phyloP scores from a whole-genome alignment of 768 basidiomycete species.

The Termitomyces sp. region DNA sequence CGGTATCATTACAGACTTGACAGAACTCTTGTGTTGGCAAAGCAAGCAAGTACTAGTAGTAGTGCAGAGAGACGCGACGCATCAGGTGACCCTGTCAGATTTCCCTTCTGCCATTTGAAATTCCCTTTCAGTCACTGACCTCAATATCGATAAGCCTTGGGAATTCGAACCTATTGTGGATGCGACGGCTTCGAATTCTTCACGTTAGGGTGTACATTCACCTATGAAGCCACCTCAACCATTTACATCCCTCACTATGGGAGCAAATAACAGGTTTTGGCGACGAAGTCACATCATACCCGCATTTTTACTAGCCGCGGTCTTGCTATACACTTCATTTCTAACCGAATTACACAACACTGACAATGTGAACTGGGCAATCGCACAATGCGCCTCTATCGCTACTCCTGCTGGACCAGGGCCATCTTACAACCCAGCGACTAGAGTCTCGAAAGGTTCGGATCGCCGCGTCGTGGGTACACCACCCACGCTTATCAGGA shows the following conservation, averaged over 20 bases:
- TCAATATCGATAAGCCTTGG: not conserved
- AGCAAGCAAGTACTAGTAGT: no score
- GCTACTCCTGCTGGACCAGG: conserved; percentile 15
- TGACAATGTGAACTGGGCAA: not conserved
- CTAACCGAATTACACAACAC: not conserved
- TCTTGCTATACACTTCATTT: not conserved
- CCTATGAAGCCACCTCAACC: conserved; percentile 9
- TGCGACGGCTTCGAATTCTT: not conserved
- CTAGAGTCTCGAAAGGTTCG: conserved; percentile 29
- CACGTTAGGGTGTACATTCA: not conserved
- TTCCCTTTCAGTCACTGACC: no score
- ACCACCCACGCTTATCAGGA: conserved; percentile 51
- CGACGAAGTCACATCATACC: not conserved
- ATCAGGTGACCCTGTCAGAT: not conserved
- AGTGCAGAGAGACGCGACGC: no score
- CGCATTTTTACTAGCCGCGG: not conserved
- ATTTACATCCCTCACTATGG: not conserved
- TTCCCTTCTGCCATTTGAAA: no score
- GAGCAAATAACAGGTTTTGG: not conserved
- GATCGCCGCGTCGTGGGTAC: conserved; percentile 61
- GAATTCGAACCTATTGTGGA: not conserved
- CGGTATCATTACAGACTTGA: no score
- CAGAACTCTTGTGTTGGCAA: no score
- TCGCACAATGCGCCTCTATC: conserved; percentile 15
- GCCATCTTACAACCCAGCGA: conserved; percentile 5